Percentiles rank a stretch among this genome's conserved stretches.
phyloP scores from a whole-genome alignment of 2,329 filamentous ascomycete genomes.

The Rhexocercosporidium sp. region DNA sequence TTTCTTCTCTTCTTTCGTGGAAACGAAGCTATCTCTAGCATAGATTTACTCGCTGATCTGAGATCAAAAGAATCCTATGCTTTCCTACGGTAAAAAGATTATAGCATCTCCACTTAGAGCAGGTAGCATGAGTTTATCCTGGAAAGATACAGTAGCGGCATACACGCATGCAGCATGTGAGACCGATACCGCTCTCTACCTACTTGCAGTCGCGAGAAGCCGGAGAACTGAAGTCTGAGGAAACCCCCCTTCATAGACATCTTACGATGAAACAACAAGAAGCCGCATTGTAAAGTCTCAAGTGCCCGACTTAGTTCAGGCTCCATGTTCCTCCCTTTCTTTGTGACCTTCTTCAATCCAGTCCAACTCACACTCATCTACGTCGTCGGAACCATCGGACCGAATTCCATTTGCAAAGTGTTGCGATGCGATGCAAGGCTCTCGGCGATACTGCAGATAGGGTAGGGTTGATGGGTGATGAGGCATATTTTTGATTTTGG shows the following conservation, averaged over 20 bases:
- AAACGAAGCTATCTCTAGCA: no score
- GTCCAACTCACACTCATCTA: neutral
- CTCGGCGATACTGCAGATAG: neutral
- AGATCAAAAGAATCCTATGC: no score
- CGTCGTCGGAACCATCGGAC: constrained; percentile 10
- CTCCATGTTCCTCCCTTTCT: neutral
- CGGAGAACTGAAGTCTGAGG: no score
- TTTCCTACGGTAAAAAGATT: no score
- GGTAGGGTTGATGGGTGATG: no score
- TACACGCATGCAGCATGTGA: constrained; percentile 2
- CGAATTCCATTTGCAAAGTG: neutral
- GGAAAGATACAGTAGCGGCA: no score
- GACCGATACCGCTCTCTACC: neutral
- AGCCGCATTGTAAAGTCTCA: neutral
- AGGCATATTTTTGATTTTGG: neutral
- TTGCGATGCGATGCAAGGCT: neutral
- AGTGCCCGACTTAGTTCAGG: neutral
- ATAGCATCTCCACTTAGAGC: no score
- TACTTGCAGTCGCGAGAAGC: neutral
- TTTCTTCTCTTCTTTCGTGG: no score
- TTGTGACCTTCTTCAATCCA: neutral
- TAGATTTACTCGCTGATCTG: no score
- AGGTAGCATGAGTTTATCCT: neutral
- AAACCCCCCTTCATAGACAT: neutral
- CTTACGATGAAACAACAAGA: neutral